A percentile compares a stretch with the other conserved stretches of the same genome.
These are phyloP conservation scores for Leucocoprinus leucothites DNA, from an alignment of 768 basidiomycete genomes.

Conservation along the genomic window DNA sequence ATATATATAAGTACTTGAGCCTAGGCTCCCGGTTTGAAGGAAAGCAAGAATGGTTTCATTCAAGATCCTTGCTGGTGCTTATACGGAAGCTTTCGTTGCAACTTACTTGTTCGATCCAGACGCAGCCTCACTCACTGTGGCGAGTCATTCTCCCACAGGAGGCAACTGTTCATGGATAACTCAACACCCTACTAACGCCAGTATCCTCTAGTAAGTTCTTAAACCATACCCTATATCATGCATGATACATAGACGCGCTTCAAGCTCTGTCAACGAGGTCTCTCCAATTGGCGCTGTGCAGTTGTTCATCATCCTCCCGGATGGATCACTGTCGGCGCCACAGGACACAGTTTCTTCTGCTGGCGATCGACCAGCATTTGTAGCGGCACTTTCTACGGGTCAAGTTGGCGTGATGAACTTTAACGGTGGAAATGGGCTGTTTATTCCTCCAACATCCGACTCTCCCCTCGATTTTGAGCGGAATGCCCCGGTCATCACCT, in stretches of 20 bases:
- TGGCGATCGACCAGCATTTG: slow-evolving; percentile 52
- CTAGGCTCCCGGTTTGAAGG: no score
- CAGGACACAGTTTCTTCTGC: slow-evolving; percentile 46
- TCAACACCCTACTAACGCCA: slow-evolving; percentile 11
- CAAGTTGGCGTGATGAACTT: slow-evolving; percentile 64
- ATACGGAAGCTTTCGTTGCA: slow-evolving; percentile 12
- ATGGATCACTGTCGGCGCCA: slow-evolving; percentile 42
- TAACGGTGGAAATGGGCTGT: slow-evolving; percentile 47
- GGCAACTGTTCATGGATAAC: slow-evolving; percentile 15
- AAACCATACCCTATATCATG: slow-evolving; percentile 26
- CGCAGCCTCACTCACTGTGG: slow-evolving; percentile 6
- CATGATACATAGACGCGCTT: slow-evolving; percentile 27
- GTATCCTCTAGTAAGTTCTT: slow-evolving; percentile 14
- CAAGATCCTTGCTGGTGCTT: slow-evolving; percentile 17
- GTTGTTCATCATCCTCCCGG: slow-evolving; percentile 46
- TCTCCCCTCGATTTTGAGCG: slow-evolving; percentile 31
- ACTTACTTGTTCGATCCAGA: slow-evolving; percentile 15
- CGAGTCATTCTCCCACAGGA: slow-evolving; percentile 13
- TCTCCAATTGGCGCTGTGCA: slow-evolving; percentile 41
- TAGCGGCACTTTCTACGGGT: slow-evolving; percentile 47
- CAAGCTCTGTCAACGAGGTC: slow-evolving; percentile 62
- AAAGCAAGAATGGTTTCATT: slow-evolving; percentile 18
- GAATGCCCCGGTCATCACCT: slow-evolving; percentile 44
- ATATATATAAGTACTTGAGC: no score
- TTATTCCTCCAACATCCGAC: slow-evolving; percentile 47